Percentiles rank a stretch among this genome's conserved stretches.
Evolutionary conservation across 1,139 yeast species (phyloP).

Genomic region (Candida pseudocylindracea): DNA sequence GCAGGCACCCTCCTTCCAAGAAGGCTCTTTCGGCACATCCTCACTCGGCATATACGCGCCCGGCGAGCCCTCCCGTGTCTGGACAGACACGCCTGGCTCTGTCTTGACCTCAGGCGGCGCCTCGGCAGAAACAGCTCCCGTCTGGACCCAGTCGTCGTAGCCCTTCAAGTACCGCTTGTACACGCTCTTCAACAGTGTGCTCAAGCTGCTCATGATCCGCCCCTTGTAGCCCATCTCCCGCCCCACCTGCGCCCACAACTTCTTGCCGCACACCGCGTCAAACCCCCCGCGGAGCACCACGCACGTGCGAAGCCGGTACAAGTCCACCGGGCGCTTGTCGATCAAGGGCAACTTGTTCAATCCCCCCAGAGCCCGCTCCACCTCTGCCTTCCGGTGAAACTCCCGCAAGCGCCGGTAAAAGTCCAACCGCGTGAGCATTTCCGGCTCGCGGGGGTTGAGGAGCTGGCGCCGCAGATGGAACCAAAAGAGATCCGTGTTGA

Average conservation of each 20-base stretch:
- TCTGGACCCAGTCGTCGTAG: constrained; percentile 9
- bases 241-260: constrained; percentile 47
- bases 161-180: constrained; percentile 18
- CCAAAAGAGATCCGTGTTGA: constrained; percentile 23
- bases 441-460: constrained; percentile 11
- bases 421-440: constrained; percentile 9
- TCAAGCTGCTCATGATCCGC: constrained; percentile 44
- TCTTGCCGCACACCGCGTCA: constrained; percentile 25
- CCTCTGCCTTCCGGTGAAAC: constrained; percentile 7
- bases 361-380: neutral
- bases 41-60: too few relatives aligned
- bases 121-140: too few relatives aligned
- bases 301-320: constrained; percentile 24
- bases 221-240: constrained; percentile 60
- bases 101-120: too few relatives aligned
- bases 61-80: too few relatives aligned
- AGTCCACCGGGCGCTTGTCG: constrained; percentile 32
- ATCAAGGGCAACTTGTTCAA: constrained; percentile 24
- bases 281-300: constrained; percentile 39
- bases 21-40: too few relatives aligned
- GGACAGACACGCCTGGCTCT: too few relatives aligned
- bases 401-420: constrained; percentile 11
- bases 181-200: constrained; percentile 43
- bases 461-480: constrained; percentile 25
- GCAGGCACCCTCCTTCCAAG: too few relatives aligned